phyloP scores from a whole-genome alignment of 345 rosid species.

The Camelina neglecta region DNA sequence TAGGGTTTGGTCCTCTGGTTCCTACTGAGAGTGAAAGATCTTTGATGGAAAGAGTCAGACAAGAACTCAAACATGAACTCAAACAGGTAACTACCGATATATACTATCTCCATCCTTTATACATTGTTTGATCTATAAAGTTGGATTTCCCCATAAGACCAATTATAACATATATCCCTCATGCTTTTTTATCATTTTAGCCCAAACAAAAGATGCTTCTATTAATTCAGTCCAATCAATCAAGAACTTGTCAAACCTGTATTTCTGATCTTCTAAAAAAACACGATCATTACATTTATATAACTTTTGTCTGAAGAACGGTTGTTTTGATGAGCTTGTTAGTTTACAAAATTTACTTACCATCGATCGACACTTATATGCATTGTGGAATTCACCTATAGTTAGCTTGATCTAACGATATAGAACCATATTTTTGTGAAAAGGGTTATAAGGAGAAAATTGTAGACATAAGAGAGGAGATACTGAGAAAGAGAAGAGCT shows the following conservation, averaged over 20 bases:
- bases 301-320: not conserved
- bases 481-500: conserved; percentile 92
- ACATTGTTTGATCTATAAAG: not conserved
- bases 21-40: conserved; percentile 97
- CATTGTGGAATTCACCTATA: not conserved
- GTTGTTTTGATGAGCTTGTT: conserved; percentile 3
- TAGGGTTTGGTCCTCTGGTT: conserved; percentile 93
- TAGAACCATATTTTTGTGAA: not conserved
- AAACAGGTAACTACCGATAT: conserved; percentile 65
- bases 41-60: conserved; percentile 95
- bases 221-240: not conserved
- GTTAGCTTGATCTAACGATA: conserved; percentile 18
- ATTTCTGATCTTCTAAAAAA: not conserved
- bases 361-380: not conserved
- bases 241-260: not conserved
- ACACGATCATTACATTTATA: not conserved
- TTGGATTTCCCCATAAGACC: not conserved
- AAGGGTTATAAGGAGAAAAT: conserved; percentile 97
- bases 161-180: not conserved
- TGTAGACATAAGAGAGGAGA: conserved; percentile 93
- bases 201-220: not conserved
- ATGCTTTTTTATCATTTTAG: not conserved
- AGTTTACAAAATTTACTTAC: not conserved
- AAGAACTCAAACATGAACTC: conserved; percentile 90
- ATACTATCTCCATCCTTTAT: not conserved